phyloP scores from a whole-genome alignment of 1,284 basidiomycete genomes.

The Sporisorium sorghi region DNA sequence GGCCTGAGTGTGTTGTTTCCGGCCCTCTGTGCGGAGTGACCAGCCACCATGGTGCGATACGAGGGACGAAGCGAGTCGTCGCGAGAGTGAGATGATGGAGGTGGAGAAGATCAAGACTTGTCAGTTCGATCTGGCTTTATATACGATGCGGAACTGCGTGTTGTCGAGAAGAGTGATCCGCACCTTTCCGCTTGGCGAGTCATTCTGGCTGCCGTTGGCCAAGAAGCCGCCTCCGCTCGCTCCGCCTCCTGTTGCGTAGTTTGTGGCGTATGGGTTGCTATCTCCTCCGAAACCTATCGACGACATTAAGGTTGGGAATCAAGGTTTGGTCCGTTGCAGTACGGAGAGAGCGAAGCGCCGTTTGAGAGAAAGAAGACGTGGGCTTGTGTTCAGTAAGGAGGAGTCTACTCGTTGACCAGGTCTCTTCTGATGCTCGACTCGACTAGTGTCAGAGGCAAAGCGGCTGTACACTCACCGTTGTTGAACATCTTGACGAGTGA shows the following conservation, averaged over 20 bases:
- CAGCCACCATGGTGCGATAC: slow-evolving; percentile 6
- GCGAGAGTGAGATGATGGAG: not conserved
- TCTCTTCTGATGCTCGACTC: not conserved
- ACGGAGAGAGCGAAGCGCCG: not conserved
- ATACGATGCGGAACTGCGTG: slow-evolving; percentile 1
- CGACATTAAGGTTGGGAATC: not conserved
- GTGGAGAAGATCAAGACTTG: not conserved
- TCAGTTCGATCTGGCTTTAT: slow-evolving; percentile 5
- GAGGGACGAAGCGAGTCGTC: not conserved
- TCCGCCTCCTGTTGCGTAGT: slow-evolving; percentile 57
- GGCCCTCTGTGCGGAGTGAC: slow-evolving; percentile 26
- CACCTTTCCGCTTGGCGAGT: slow-evolving; percentile 51
- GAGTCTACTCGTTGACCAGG: not conserved
- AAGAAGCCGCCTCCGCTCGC: slow-evolving; percentile 57
- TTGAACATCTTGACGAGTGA: slow-evolving; percentile 36
- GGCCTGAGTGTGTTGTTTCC: slow-evolving; percentile 76
- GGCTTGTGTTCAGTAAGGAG: not conserved
- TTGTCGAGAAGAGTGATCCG: slow-evolving; percentile 8
- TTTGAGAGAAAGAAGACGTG: not conserved
- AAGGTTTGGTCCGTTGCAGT: not conserved
- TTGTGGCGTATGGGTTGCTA: slow-evolving; percentile 56
- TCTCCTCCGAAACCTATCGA: slow-evolving; percentile 32
- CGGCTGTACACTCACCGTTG: slow-evolving; percentile 30
- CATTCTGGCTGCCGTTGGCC: slow-evolving; percentile 46
- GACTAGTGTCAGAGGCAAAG: too few relatives aligned